Evolutionary conservation across 441 rosid species (phyloP), one percentile per base, ranked within the genome.

Genomic region (Erodium moschatum): DNA sequence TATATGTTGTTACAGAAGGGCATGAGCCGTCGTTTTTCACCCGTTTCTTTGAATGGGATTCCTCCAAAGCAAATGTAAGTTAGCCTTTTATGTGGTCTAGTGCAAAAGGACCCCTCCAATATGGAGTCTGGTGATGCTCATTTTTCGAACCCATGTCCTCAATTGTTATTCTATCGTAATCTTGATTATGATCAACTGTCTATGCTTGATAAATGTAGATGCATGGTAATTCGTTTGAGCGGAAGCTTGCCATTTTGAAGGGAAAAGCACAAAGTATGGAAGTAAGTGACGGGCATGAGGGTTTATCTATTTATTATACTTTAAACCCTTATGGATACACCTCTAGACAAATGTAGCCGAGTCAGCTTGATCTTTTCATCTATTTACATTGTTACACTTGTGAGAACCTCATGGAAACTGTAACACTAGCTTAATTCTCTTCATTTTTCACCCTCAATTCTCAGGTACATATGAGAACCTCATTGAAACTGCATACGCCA

Each of bases 181-280:
- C 68, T 24, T 42, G 38, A 33, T 33, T 33, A 33, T 33, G 38
- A 68, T 52, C 7, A 12, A 73, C 40, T 70, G 67, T 31, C 15
- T 64, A 35, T 64, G 20, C 44, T 64, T 65, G 18, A 44, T 50
- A 16, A 38, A 73, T 80, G 70, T 76, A 90, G 97, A 84, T 92
- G 92, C 91, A 79, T 73, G 97, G 98, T 44, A 87, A 92, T 84
- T 92, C 98, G 20, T 92, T 88, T 76, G 92, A 92, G 78, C 80
- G 96, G 79, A 92, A 89, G 81, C 96, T 92, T 40, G 84, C 81
- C 69, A 74, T 82, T 72, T 78, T 92, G 64, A 90, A 87, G 80
- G 94, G 92, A 73, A 85, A 82, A 75, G 75, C 81, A 42, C 84
- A 82, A 74, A 77, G 67, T 70, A 74, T 73, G 40, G 89, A 85